Evolutionary conservation across 441 rosid species (phyloP), one percentile per base, ranked within the genome.

Genomic region (Eutrema salsugineum): DNA sequence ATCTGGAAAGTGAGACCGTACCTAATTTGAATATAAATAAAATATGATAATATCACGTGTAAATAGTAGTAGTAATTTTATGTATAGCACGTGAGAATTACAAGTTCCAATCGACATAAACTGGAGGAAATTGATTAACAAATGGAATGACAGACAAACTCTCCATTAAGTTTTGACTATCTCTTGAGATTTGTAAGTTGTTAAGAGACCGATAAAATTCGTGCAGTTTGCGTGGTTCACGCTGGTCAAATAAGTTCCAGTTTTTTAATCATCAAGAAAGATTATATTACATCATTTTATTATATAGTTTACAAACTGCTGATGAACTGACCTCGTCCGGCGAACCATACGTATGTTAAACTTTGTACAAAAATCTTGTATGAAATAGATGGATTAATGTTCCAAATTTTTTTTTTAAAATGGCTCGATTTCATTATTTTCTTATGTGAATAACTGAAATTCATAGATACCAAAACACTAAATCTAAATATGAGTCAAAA

Each of bases 101-200:
- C 73, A 42, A 60, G 63, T 60, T 60, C 38, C 73, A 54, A 75
- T 63, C 36, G 33, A 66, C 55, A 40, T 58, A 3, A 46, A 57
- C 39, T 44, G 14, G 38, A 17, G 36, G 19, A 64, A 65, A 27
- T 6, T 55, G n/a, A 47, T 58, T 20, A 57, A 39, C 20, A 40
- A 58, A 33, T 2, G 6, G 46, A 5, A 60, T 67, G 73, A 59
- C 78, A 74, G 57, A 66, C 68, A 74, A 66, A 66, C 72, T 74
- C 39, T 66, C 22, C 27, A 22, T 47, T 20, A 27, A 32, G 19
- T 36, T 40, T 66, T 66, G 68, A 74, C 56, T 43, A 51, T 20
- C 59, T 66, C 72, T 66, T 58, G 55, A 49, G 8, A 20, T 32
- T 48, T 39, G 62, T 3, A 66, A 40, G 24, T 49, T 20, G 67